Base-by-base conservation (phyloP, 129 eudicot species). In the Glebionis coronaria region DNA sequence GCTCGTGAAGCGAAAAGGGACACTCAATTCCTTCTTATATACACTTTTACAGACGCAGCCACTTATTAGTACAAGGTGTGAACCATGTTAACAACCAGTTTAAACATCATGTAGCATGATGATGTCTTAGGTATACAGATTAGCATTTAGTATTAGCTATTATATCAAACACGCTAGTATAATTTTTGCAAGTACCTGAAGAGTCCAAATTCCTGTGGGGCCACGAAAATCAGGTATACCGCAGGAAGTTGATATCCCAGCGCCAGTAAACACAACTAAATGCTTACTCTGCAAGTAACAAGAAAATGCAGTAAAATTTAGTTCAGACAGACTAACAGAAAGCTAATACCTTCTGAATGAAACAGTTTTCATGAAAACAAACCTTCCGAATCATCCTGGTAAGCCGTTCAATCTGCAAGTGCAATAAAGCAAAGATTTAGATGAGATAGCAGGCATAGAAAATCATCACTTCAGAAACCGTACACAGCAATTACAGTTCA, bases 221-320 rank as follows among this genome's bases (percentile, higher is more conserved):
- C 99, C 99, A 67, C 99, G 95, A 75, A 94, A 94, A 68, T 94
- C 99, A 60, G 99, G 99, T 73, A 94, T 94, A 56, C 99, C 99
- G 78, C 99, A 94, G 75, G 99, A 89, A 74, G 99, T 94, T 70
- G 99, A 94, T 80, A 94, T 94, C 65, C 99, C 99, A 47, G 99
- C 99, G 74, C 99, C 99, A 49, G 99, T 94, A 67, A 94, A 94
- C 58, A 82, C 99, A 67, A 94, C 99, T 70, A 94, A 68, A 78
- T 94, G 97, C 80, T 90, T 89, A 77, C 99, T 89, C 83, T 79
- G 72, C 63, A 71, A 18, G 59, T 23, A 76, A 40, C 38, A 61
- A 11, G 46, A 54, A 50, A 16, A 67, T 13, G 53, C n/a, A 8
- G 44, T 14, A 46, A 47, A 40, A 19, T 50, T 66, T 16, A 47